Percentiles rank a stretch among this genome's conserved stretches.
phyloP scores from a whole-genome alignment of 1,284 basidiomycete species.

The Peniophora sp. region DNA sequence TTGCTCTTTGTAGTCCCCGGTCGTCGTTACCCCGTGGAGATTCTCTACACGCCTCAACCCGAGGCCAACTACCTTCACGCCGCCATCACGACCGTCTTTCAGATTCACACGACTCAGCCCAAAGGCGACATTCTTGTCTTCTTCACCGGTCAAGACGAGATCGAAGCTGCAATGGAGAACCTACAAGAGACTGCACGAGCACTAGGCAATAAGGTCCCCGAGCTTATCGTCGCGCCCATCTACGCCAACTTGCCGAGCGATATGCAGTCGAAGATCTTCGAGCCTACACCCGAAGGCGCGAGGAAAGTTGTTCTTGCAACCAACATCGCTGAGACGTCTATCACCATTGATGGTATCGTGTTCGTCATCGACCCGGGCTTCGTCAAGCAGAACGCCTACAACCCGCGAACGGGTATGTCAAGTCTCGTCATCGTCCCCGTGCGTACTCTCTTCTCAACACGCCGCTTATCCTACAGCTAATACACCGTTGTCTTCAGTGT shows the following conservation, averaged over 20 bases:
- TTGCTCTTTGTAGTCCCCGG: conserved; percentile 68
- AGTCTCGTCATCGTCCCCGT: conserved; percentile 91
- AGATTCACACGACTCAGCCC: conserved; percentile 98
- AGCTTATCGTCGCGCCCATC: conserved; percentile 94
- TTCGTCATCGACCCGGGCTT: conserved; percentile 98
- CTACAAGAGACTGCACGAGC: conserved; percentile 92
- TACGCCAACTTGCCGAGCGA: conserved; percentile 98
- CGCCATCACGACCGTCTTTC: conserved; percentile 97
- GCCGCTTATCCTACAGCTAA: conserved; percentile 2
- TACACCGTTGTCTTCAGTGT: conserved; percentile 42
- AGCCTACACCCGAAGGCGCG: conserved; percentile 94
- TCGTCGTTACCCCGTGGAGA: conserved; percentile 95
- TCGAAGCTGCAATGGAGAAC: conserved; percentile 95
- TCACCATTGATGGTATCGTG: conserved; percentile 96
- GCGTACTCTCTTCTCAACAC: conserved; percentile 21
- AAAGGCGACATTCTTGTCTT: conserved; percentile 98
- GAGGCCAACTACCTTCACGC: conserved; percentile 99
- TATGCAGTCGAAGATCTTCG: conserved; percentile 99
- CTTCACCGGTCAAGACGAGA: conserved; percentile 98
- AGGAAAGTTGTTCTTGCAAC: conserved; percentile 97
- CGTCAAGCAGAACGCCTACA: conserved; percentile 96
- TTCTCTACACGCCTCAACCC: conserved; percentile 96
- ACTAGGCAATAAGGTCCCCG: conserved; percentile 91
- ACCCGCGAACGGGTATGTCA: conserved; percentile 95
- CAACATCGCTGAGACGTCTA: conserved; percentile 97